Base-by-base conservation (phyloP, 2,329 filamentous ascomycete genomes). In the Microsporum audouinii region DNA sequence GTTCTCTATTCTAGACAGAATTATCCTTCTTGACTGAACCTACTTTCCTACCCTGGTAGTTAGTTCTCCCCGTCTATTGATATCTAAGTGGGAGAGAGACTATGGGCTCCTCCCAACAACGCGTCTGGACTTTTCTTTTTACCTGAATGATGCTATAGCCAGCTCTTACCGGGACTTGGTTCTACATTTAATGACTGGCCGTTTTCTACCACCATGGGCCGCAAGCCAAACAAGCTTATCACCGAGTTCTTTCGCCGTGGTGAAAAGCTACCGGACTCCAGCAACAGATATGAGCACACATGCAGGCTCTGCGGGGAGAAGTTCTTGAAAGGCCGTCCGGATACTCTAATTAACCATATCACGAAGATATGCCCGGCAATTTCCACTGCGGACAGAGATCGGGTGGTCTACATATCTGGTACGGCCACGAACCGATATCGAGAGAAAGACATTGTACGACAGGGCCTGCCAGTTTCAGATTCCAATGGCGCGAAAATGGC, bases 281-380 rank as follows among this genome's bases (percentile, higher is more conserved):
- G 89, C 78, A 96, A 95, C 73, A 85, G 91, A 62, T 96, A 96
- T 71, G 86, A 89, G 68, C 89, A 96, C 71, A 94, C 88, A 10
- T 96, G 91, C 82, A 92, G 88, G 73, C 82, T 85, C 66, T 95
- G 90, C 72, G 89, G 89, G 66, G 88, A 94, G 75, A 87, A 88
- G 73, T 96, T 96, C 65, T 88, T 89, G 65, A 95, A 95, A 72
- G 91, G 91, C 63, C 85, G 91, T 64, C 87, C 89, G 69, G 91
- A 96, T 70, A 89, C 84, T 68, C 76, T 96, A 63, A 88, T 85
- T 49, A 86, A 82, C 64, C 91, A 96, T 71, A 81, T 96, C 61
- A 86, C 89, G 59, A 94, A 91, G 73, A 90, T 88, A 78, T 96
- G 91, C 71, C 88, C 88, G 45, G 88, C 87, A 60, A 86, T 95